These are phyloP conservation scores for Stylonectria norvegica DNA, from an alignment of 2,329 filamentous ascomycete species.

Conservation along the genomic window DNA sequence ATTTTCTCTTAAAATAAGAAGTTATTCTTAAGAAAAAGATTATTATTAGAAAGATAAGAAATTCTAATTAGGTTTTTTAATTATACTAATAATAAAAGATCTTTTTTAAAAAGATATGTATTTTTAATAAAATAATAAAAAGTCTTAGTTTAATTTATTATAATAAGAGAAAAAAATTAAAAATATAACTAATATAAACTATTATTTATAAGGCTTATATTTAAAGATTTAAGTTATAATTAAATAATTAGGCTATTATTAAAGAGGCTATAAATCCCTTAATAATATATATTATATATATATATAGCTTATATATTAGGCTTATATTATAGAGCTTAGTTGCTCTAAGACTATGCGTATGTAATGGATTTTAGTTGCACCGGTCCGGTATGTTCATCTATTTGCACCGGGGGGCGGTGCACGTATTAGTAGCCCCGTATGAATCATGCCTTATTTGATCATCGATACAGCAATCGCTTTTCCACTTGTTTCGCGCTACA, in stretches of 20 bases:
- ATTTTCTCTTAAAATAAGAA: neutral
- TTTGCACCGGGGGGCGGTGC: too few species aligned
- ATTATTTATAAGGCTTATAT: neutral
- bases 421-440: too few species aligned
- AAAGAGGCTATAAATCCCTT: neutral
- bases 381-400: too few species aligned
- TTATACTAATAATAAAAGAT: too few species aligned
- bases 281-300: constrained; percentile 1
- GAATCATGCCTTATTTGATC: too few species aligned
- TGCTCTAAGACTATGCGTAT: too few species aligned
- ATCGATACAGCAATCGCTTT: too few species aligned
- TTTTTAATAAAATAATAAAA: neutral
- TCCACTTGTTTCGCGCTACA: too few species aligned
- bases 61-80: neutral
- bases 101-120: too few species aligned
- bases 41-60: neutral
- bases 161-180: constrained; percentile 1
- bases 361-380: too few species aligned
- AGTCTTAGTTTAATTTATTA: neutral
- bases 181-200: constrained; percentile 1
- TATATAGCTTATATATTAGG: neutral
- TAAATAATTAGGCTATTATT: neutral
- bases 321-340: constrained; percentile 1
- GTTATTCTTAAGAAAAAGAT: neutral
- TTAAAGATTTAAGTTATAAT: constrained; percentile 1